Percentiles rank a stretch among this genome's conserved stretches.
Evolutionary conservation across 2,329 filamentous ascomycete species (phyloP).

Genomic region (Stagonosporopsis vannaccii): DNA sequence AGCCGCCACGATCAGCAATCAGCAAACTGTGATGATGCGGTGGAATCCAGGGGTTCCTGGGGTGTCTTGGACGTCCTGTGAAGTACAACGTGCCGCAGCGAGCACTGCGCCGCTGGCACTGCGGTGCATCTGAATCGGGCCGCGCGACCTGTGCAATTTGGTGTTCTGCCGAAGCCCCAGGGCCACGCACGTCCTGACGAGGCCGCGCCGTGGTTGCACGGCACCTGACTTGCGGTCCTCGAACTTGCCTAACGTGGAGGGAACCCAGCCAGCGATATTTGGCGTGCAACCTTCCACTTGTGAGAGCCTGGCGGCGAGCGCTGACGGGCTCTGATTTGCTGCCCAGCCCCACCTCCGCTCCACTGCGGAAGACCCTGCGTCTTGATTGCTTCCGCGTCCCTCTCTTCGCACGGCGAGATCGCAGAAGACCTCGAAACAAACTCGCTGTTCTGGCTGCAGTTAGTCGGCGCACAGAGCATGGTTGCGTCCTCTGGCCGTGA

Average conservation of each 20-base stretch:
- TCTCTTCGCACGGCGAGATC: slow-evolving; percentile 14
- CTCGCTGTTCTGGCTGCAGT: slow-evolving; percentile 3
- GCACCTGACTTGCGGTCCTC: not conserved
- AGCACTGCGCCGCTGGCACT: not conserved
- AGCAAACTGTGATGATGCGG: not conserved
- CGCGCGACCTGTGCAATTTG: not conserved
- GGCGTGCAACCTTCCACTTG: not conserved
- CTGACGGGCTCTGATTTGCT: slow-evolving; percentile 3
- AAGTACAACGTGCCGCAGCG: not conserved
- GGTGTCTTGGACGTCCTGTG: not conserved
- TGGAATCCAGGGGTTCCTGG: not conserved
- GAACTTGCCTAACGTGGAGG: not conserved
- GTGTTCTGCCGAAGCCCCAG: too few relatives aligned
- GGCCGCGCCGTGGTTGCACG: not conserved
- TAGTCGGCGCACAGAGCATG: slow-evolving; percentile 11
- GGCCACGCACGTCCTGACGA: not conserved
- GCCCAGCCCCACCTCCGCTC: slow-evolving; percentile 7
- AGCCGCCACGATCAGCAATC: slow-evolving; percentile 8
- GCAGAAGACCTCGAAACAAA: slow-evolving; percentile 5
- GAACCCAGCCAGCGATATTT: not conserved
- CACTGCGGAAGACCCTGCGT: slow-evolving; percentile 19
- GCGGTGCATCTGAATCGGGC: not conserved
- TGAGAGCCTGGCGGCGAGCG: not conserved
- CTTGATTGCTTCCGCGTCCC: not conserved
- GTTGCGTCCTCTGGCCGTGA: slow-evolving; percentile 9